A percentile compares a stretch with the other conserved stretches of the same genome.
Conservation (phyloP, 305 asterid genomes). For the Lippia alba region DNA sequence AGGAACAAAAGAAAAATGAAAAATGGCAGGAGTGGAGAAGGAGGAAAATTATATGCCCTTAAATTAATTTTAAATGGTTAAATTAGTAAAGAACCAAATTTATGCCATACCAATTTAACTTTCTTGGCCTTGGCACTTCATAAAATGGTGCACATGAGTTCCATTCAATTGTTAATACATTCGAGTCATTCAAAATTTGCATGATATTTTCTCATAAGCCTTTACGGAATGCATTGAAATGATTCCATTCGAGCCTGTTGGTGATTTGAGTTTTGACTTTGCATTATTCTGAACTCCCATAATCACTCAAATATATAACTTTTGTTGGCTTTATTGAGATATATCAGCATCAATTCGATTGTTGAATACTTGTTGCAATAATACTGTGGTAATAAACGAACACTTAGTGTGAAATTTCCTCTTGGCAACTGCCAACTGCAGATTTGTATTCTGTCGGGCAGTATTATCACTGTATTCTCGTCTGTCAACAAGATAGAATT, state of each 20-base stretch:
- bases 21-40: no score
- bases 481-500: constrained; percentile 64
- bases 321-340: constrained; percentile 17
- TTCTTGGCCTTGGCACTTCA: not conserved
- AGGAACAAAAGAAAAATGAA: no score
- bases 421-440: constrained; percentile 42
- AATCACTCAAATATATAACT: not conserved
- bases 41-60: no score
- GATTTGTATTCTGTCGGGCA: constrained; percentile 85
- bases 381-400: not conserved
- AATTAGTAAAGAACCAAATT: no score
- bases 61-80: no score
- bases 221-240: constrained; percentile 1
- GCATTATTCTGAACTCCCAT: not conserved
- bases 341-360: not conserved
- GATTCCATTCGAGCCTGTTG: not conserved
- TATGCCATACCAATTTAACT: no score
- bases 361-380: constrained; percentile 3
- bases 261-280: constrained; percentile 6
- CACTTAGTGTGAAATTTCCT: constrained; percentile 18
- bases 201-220: constrained; percentile 2
- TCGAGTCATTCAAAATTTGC: constrained; percentile 5
- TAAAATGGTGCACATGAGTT: not conserved
- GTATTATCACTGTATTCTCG: constrained; percentile 55
- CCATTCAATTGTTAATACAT: not conserved